These are phyloP conservation scores for Suaeda aralocaspica DNA, from an alignment of 148 eudicot genomes.

Conservation along the genomic window DNA sequence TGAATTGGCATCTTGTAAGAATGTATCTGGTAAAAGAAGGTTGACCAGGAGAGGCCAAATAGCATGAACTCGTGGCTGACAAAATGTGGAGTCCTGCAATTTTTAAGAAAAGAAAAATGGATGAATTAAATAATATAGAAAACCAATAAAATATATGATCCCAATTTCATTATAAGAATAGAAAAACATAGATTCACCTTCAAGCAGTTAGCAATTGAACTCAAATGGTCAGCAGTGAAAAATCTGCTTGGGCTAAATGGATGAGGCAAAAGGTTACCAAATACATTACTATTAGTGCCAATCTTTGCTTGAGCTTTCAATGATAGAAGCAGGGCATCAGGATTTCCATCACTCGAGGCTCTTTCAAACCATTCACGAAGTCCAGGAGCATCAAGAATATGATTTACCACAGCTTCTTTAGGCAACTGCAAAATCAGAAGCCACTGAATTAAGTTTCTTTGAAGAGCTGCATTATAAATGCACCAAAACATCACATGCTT, in stretches of 20 bases:
- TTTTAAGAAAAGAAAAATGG: neutral
- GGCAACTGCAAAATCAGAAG: constrained; percentile 57
- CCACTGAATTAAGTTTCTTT: constrained; percentile 1
- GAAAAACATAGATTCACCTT: constrained; percentile 42
- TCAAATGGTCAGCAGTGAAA: constrained; percentile 62
- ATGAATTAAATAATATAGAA: neutral
- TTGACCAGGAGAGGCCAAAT: constrained; percentile 71
- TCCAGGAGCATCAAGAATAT: constrained; percentile 70
- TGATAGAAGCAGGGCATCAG: constrained; percentile 88
- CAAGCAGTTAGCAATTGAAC: constrained; percentile 56
- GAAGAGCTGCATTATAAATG: neutral
- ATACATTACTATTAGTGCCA: constrained; percentile 37
- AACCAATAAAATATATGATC: neutral
- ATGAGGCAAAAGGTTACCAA: constrained; percentile 69
- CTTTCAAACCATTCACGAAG: constrained; percentile 78
- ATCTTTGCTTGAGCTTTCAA: constrained; percentile 62
- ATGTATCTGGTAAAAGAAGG: constrained; percentile 60
- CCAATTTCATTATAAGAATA: neutral
- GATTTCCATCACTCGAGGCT: constrained; percentile 72
- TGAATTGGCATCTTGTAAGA: constrained; percentile 45
- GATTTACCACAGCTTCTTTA: constrained; percentile 50
- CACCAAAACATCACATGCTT: too few species aligned
- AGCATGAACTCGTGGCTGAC: constrained; percentile 92
- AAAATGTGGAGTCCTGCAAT: constrained; percentile 83
- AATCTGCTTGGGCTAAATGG: constrained; percentile 56